These are phyloP conservation scores for Reutealis trisperma DNA, from an alignment of 345 rosid species.

Conservation along the genomic window DNA sequence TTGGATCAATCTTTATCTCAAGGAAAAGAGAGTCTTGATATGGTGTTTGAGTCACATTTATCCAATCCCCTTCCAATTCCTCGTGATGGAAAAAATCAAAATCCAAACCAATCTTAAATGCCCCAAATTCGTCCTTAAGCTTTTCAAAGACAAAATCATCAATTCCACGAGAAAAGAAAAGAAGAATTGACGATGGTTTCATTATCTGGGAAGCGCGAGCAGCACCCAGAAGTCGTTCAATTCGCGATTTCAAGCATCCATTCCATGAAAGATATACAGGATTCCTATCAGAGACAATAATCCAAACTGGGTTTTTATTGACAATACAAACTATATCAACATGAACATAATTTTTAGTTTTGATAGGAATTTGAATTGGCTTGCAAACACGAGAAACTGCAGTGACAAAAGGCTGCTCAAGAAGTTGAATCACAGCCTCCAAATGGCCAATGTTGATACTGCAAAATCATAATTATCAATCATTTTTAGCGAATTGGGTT, in stretches of 20 bases:
- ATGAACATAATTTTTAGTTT: conserved; percentile 39
- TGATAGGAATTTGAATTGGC: conserved; percentile 37
- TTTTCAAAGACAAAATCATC: conserved; percentile 31
- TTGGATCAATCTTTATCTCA: conserved; percentile 52
- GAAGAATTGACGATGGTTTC: conserved; percentile 59
- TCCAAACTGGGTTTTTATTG: conserved; percentile 67
- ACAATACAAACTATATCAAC: conserved; percentile 75
- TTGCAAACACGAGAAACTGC: conserved; percentile 89
- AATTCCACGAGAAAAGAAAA: conserved; percentile 72
- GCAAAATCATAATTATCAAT: conserved; percentile 8
- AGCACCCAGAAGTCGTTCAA: conserved; percentile 52
- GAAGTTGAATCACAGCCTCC: conserved; percentile 65
- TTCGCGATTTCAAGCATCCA: conserved; percentile 56
- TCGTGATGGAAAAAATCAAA: conserved; percentile 38
- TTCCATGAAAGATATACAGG: conserved; percentile 66
- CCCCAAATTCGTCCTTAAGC: conserved; percentile 52
- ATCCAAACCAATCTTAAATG: conserved; percentile 37
- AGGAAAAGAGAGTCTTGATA: conserved; percentile 51
- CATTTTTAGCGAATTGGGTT: no score
- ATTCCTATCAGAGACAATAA: conserved; percentile 83
- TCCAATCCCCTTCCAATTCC: conserved; percentile 65
- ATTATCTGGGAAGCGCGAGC: conserved; percentile 43
- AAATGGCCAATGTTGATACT: conserved; percentile 81
- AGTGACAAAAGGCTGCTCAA: conserved; percentile 53
- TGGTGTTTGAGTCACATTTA: conserved; percentile 45